Evolutionary conservation across 306 rosid species (phyloP).

Genomic region (Cyclanthera cordifolia): DNA sequence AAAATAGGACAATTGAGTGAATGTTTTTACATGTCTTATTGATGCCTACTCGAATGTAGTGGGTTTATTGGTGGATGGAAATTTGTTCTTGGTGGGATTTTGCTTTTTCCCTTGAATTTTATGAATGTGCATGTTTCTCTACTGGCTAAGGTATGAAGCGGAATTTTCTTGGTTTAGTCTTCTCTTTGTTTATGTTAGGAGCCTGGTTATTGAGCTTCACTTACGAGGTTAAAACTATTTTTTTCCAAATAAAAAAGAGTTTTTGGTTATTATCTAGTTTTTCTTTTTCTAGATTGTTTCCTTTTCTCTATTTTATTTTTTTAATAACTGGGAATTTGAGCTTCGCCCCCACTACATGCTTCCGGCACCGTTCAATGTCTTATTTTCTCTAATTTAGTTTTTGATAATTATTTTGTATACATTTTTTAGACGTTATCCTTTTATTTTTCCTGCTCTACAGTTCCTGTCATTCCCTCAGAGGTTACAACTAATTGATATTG

Average conservation of each 20-base stretch:
- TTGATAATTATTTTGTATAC: too few relatives aligned
- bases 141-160: background rate
- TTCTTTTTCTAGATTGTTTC: background rate
- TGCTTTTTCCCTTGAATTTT: background rate
- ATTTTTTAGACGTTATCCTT: too few relatives aligned
- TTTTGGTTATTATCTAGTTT: background rate
- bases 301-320: background rate
- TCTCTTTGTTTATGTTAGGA: background rate
- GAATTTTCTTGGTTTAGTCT: background rate
- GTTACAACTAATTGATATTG: conserved; percentile 52
- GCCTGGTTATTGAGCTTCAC: background rate
- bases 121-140: background rate
- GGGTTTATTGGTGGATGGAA: too few relatives aligned
- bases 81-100: background rate
- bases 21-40: background rate
- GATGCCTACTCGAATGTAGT: background rate
- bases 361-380: too few relatives aligned
- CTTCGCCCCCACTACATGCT: too few relatives aligned
- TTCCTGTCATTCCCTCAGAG: conserved; percentile 58
- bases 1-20: background rate
- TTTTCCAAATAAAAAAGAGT: background rate
- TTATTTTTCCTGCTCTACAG: conserved; percentile 22
- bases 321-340: too few relatives aligned
- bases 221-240: background rate
- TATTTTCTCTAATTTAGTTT: too few relatives aligned